Evolutionary conservation across 805 yeast species (phyloP), one percentile per base, ranked within the genome.

Genomic region (Metschnikowia lachancei): DNA sequence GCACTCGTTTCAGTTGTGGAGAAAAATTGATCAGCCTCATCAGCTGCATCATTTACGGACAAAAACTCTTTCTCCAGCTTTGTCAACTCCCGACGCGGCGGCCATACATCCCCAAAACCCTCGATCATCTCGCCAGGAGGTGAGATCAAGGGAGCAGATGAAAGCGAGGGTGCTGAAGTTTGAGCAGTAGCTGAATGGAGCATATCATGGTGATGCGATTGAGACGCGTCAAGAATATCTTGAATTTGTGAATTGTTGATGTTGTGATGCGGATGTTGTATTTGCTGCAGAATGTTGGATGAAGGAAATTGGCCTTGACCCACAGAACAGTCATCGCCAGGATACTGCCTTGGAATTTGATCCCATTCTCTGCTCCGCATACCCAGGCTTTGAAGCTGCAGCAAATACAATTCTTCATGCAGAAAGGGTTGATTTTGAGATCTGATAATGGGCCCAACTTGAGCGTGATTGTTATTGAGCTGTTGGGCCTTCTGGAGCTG

Each of bases 401-500:
- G 32, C 6, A 16, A n/a, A 34, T 13, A 33, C 17, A 34, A 13
- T 13, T 9, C 8, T 12, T 17, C 40, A 18, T 28, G 16, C 35
- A 35, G 38, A 22, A 35, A 33, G n/a, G 11, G 20, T 17, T 16
- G 20, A 19, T 32, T 18, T 14, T 40, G 30, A 28, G n/a, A 3
- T 20, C 22, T 24, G 22, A 20, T 32, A n/a, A 6, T 20, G 33
- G 20, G 16, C 14, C 6, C 22, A 18, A 16, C 19, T 12, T 36
- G 39, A 12, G 17, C 26, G 19, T 36, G 35, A 18, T 18, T 32
- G 40, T 38, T 60, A 53, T 63, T 63, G 46, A 60, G 53, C 53
- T 54, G 57, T 56, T 70, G 75, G 1, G 65, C 71, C 52, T 62
- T 62, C 46, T 69, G 69, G 48, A 72, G 65, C 45, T 64, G 64